phyloP scores from a whole-genome alignment of 257 asterid genomes.

The Cinchona pubescens region DNA sequence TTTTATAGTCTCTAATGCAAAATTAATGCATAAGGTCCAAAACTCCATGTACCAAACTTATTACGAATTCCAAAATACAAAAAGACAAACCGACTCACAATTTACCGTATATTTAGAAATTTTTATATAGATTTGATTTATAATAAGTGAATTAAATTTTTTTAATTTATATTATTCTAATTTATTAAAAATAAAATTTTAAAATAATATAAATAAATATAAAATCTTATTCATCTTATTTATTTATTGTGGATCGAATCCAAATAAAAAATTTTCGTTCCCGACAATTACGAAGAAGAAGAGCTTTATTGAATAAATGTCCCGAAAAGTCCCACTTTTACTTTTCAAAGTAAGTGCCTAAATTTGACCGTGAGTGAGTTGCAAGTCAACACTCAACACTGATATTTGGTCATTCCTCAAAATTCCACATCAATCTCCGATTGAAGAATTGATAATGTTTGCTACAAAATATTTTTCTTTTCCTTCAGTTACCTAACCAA shows the following conservation, averaged over 20 bases:
- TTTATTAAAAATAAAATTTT: too few species aligned
- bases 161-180: too few species aligned
- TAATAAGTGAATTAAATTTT: too few species aligned
- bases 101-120: neutral
- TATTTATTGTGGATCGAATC: too few species aligned
- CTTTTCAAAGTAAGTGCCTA: neutral
- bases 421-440: neutral
- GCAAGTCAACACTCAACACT: slow-evolving; percentile 10
- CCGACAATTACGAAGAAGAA: too few species aligned
- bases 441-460: neutral
- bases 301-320: neutral
- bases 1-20: neutral
- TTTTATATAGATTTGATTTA: too few species aligned
- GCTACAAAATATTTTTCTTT: neutral
- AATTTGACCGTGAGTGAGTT: slow-evolving; percentile 1
- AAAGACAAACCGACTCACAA: slow-evolving; percentile 19
- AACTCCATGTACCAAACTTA: slow-evolving; percentile 21
- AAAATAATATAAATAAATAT: too few species aligned
- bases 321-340: neutral
- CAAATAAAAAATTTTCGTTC: too few species aligned
- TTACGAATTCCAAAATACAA: slow-evolving; percentile 19
- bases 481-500: neutral
- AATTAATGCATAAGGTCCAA: neutral
- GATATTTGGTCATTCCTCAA: neutral
- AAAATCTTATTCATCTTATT: too few species aligned